These are phyloP conservation scores for Yamadazyma triangularis DNA, from an alignment of 1,139 yeast species.

Conservation along the genomic window DNA sequence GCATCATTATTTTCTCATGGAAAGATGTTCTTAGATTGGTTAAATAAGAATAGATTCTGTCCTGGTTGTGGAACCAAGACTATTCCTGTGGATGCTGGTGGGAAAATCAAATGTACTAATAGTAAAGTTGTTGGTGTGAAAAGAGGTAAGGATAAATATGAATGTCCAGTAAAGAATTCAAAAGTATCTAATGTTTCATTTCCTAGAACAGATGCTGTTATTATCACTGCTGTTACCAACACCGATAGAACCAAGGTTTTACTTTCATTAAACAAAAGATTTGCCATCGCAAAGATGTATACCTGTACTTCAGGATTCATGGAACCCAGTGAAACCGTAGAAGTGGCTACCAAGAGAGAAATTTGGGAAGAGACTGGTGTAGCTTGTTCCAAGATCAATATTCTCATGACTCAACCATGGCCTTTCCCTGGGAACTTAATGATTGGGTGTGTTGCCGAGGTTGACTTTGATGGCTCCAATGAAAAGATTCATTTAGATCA, in stretches of 20 bases:
- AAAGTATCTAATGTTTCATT: conserved; percentile 64
- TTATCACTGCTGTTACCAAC: conserved; percentile 75
- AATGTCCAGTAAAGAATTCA: conserved; percentile 54
- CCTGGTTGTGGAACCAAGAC: conserved; percentile 82
- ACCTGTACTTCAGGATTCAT: conserved; percentile 91
- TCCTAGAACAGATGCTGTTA: conserved; percentile 89
- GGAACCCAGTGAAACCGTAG: conserved; percentile 93
- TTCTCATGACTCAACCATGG: conserved; percentile 86
- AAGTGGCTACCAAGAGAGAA: conserved; percentile 82
- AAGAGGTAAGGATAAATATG: conserved; percentile 17
- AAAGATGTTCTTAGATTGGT: conserved; percentile 84
- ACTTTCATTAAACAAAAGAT: conserved; percentile 64
- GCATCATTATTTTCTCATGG: conserved; percentile 76
- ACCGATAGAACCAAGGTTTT: conserved; percentile 57
- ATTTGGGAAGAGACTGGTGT: conserved; percentile 97
- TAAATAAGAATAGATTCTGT: conserved; percentile 68
- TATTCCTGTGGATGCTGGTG: conserved; percentile 76
- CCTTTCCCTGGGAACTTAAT: conserved; percentile 91
- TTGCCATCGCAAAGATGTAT: conserved; percentile 51
- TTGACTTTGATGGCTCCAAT: conserved; percentile 57
- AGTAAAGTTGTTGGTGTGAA: conserved; percentile 12
- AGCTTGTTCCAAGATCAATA: conserved; percentile 51
- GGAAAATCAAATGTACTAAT: conserved; percentile 63
- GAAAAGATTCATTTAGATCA: conserved; percentile 68
- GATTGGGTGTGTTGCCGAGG: conserved; percentile 85